Conservation (phyloP, 305 asterid species). For the Lippia alba region DNA sequence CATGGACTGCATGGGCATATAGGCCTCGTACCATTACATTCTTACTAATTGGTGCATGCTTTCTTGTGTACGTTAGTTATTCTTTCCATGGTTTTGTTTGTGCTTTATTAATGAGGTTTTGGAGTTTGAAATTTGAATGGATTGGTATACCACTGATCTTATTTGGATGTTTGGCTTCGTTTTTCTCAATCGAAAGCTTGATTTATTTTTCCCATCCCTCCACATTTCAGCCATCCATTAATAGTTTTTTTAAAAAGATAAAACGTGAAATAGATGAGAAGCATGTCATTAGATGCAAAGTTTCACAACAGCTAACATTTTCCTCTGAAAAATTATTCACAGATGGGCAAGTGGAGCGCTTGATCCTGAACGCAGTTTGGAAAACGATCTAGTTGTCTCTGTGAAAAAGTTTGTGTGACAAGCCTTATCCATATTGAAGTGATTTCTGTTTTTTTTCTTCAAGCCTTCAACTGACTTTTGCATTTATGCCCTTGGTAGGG, state of each 20-base stretch:
- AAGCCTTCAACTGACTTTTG: constrained; percentile 28
- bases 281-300: constrained; percentile 6
- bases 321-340: constrained; percentile 33
- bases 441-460: not conserved
- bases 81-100: constrained; percentile 19
- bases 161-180: not conserved
- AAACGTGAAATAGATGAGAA: not conserved
- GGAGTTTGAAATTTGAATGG: not conserved
- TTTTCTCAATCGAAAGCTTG: constrained; percentile 12
- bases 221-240: constrained; percentile 8
- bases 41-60: constrained; percentile 73
- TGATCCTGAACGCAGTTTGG: constrained; percentile 66
- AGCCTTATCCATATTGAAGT: constrained; percentile 11
- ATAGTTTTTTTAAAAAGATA: constrained; percentile 9
- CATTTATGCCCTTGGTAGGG: constrained; percentile 56
- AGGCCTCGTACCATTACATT: constrained; percentile 73
- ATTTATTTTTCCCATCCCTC: constrained; percentile 10
- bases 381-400: constrained; percentile 62
- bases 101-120: constrained; percentile 12
- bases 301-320: constrained; percentile 23
- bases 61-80: constrained; percentile 65
- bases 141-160: constrained; percentile 3
- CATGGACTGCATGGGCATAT: constrained; percentile 90
- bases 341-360: constrained; percentile 98
- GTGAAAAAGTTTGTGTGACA: constrained; percentile 66